Base-by-base conservation (phyloP, 305 asterid species). In the Fraxinus ornus region DNA sequence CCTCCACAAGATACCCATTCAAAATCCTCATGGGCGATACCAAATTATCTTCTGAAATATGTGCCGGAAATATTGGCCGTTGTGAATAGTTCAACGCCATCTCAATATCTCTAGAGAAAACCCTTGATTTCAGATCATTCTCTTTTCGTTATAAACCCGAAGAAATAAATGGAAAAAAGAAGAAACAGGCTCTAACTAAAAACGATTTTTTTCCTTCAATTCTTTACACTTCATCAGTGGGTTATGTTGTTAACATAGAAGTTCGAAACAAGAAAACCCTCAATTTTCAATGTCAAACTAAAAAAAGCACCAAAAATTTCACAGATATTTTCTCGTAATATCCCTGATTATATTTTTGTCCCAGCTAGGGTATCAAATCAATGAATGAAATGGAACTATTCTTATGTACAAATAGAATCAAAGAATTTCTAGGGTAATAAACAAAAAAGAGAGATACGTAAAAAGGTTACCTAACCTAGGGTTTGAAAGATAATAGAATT, bases 31-130 rank as follows among this genome's bases (percentile, higher is more conserved):
- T 68, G 12, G 95, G 93, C 7, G 95, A 91, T 78, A 88, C 83
- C 87, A 89, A 73, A 84, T 87, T 92, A 75, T 92, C 92, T 84
- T 91, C 98, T 28, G 92, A 86, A 30, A 84, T 79, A 80, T 87
- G 92, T 22, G 92, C 87, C 12, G 95, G 88, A 68, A 88, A 88
- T 39, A 90, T 24, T 0, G 93, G 95, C 77, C 91, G 80, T 81
- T 90, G 97, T 0, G 97, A 91, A 88, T 86, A 95, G 86, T 95
- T 95, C 94, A 93, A 90, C 76, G 97, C 98, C 98, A 95, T 95
- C 87, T 88, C 90, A 86, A 86, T 83, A 82, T 86, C 90, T 84
- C 90, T 84, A 70, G 35, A 47, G 72, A 82, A 81, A 84, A 81
- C 22, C 74, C 84, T 55, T 85, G 84, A 82, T 74, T 41, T 64